Conservation (phyloP, 2,329 filamentous ascomycete species). For the Fusarium protoensiforme region DNA sequence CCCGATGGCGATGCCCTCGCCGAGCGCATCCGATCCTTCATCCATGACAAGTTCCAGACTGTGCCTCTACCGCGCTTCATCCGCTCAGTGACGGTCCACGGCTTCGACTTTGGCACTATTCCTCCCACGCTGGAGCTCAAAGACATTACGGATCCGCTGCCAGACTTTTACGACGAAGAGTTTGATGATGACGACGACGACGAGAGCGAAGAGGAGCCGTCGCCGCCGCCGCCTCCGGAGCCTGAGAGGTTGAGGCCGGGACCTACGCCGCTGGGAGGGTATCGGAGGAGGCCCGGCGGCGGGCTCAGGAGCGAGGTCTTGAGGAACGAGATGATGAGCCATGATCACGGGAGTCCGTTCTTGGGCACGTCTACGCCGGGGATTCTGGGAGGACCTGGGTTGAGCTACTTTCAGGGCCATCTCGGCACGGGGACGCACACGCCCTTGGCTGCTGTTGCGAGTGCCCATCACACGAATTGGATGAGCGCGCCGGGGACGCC, state of each 20-base stretch:
- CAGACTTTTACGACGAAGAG: slow-evolving; percentile 94
- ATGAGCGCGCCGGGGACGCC: slow-evolving; percentile 42
- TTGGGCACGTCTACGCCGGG: slow-evolving; percentile 70
- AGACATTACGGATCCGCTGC: slow-evolving; percentile 94
- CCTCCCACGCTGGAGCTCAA: slow-evolving; percentile 91
- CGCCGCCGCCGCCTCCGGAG: slow-evolving; percentile 27
- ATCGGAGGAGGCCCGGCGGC: slow-evolving; percentile 42
- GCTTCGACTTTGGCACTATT: slow-evolving; percentile 90
- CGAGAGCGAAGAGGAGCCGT: slow-evolving; percentile 49
- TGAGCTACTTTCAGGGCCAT: slow-evolving; percentile 86
- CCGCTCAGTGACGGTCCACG: slow-evolving; percentile 92
- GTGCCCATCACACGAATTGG: slow-evolving; percentile 62
- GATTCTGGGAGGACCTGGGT: slow-evolving; percentile 77
- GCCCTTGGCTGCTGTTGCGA: slow-evolving; percentile 81
- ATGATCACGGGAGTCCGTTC: slow-evolving; percentile 66
- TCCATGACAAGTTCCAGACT: slow-evolving; percentile 95
- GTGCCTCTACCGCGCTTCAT: slow-evolving; percentile 94
- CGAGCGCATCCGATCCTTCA: slow-evolving; percentile 88
- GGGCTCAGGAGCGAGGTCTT: slow-evolving; percentile 48
- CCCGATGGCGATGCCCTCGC: slow-evolving; percentile 88
- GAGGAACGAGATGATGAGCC: slow-evolving; percentile 45
- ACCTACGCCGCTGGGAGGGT: slow-evolving; percentile 25
- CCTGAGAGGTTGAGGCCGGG: slow-evolving; percentile 35
- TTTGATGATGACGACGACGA: slow-evolving; percentile 63
- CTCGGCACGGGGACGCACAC: slow-evolving; percentile 82